phyloP scores from a whole-genome alignment of 768 basidiomycete species.

The Holtermannia corniformis region DNA sequence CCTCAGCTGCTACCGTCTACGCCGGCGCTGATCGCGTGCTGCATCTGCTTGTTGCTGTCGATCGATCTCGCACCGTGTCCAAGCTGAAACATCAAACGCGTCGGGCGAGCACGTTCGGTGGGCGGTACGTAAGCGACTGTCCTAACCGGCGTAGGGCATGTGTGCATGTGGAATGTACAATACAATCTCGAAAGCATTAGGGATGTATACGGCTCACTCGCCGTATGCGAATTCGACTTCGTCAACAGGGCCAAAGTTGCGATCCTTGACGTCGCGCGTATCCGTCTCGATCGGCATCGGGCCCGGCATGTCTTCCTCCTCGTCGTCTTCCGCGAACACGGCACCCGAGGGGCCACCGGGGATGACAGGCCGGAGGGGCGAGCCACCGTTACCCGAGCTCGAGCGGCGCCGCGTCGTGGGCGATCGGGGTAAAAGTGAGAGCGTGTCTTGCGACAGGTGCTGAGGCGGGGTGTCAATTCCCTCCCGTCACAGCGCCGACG shows the following conservation, averaged over 20 bases:
- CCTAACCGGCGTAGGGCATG: too few species aligned
- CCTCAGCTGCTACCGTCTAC: too few species aligned
- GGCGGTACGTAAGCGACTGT: too few species aligned
- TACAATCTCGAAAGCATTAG: too few species aligned
- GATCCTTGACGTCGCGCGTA: conserved; percentile 31
- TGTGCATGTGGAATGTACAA: too few species aligned
- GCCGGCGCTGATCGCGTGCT: too few species aligned
- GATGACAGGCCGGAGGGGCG: conserved; percentile 71
- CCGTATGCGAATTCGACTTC: conserved; percentile 42
- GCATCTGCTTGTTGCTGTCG: too few species aligned
- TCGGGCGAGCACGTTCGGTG: too few species aligned
- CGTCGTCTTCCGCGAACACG: conserved; percentile 58
- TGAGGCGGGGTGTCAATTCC: conserved; percentile 34
- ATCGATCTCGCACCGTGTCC: too few species aligned
- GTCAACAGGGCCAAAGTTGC: conserved; percentile 37
- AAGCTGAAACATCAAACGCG: too few species aligned
- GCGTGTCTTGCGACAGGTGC: conserved; percentile 95
- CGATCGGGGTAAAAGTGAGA: conserved; percentile 85
- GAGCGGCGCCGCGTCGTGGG: conserved; percentile 69
- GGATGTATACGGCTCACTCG: too few species aligned
- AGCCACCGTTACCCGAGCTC: conserved; percentile 54
- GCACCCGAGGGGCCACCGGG: conserved; percentile 60
- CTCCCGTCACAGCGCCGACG: neutral
- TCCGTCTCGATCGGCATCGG: conserved; percentile 52
- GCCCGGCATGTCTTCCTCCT: conserved; percentile 57